These are phyloP conservation scores for Pseudisothecium myosuroides DNA, from an alignment of 225 moss, liverwort and hornwort genomes.

Conservation along the genomic window DNA sequence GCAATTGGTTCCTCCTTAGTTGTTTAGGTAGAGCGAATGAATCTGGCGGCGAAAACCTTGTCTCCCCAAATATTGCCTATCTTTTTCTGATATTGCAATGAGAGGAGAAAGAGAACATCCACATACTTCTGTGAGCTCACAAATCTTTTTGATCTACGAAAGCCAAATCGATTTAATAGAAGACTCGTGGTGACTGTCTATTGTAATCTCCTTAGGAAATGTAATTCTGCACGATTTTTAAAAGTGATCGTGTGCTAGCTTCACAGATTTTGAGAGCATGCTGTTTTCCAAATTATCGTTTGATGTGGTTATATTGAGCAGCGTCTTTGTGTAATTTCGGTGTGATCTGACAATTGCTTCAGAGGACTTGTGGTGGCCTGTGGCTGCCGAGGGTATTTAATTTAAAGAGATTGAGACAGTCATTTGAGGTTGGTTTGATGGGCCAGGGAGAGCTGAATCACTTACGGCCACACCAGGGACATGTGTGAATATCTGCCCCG, in stretches of 20 bases:
- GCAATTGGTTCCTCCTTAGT: slow-evolving; percentile 6
- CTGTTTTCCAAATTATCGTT: not conserved
- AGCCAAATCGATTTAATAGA: not conserved
- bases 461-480: not conserved
- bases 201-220: not conserved
- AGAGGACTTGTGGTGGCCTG: not conserved
- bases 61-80: slow-evolving; percentile 2
- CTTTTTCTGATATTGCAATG: not conserved
- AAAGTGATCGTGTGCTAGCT: not conserved
- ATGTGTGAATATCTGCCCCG: not conserved
- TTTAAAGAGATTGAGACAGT: not conserved
- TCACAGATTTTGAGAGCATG: not conserved
- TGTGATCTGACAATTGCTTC: not conserved
- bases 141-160: not conserved
- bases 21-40: slow-evolving; percentile 12
- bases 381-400: not conserved
- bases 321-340: not conserved
- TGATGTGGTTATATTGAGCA: not conserved
- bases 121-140: not conserved
- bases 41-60: slow-evolving; percentile 2
- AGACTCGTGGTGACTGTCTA: not conserved
- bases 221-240: not conserved
- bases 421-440: not conserved
- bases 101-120: not conserved
- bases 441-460: not conserved